A percentile compares a stretch with the other conserved stretches of the same genome.
These are phyloP conservation scores for Chlamydomonas sp. DNA, from an alignment of 139 green algal genomes.

Conservation along the genomic window DNA sequence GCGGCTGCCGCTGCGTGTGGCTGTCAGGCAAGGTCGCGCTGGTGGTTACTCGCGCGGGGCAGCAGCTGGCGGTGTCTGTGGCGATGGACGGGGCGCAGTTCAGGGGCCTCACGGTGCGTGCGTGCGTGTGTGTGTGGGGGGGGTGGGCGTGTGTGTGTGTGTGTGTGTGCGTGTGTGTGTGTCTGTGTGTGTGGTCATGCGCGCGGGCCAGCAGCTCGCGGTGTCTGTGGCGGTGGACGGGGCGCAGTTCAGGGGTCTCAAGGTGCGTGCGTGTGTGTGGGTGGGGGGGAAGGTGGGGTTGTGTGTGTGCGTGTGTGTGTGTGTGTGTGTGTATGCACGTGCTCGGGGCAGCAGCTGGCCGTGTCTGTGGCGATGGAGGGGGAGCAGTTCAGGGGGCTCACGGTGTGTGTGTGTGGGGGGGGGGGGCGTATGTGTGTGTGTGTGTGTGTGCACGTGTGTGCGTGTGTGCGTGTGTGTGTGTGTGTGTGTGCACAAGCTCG, in stretches of 20 bases:
- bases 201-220: not conserved
- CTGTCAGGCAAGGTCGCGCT: not conserved
- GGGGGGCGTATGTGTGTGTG: not conserved
- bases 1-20: not conserved
- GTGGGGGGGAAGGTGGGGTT: too few species aligned
- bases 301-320: not conserved
- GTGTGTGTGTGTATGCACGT: not conserved
- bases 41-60: not conserved
- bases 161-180: too few species aligned
- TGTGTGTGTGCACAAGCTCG: not conserved
- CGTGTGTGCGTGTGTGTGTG: not conserved
- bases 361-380: too few species aligned
- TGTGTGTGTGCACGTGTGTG: not conserved
- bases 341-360: not conserved
- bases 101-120: not conserved
- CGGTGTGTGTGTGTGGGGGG: not conserved
- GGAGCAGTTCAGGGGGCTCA: too few species aligned
- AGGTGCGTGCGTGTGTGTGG: not conserved
- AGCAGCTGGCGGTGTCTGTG: slow-evolving; percentile 10
- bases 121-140: not conserved
- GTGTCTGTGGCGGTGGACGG: too few species aligned
- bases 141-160: too few species aligned
- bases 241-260: too few species aligned
- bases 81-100: slow-evolving; percentile 8
- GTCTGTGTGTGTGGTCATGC: too few species aligned